These are phyloP conservation scores for Nyctanthes arbortristis DNA, from an alignment of 257 asterid species.

Conservation along the genomic window DNA sequence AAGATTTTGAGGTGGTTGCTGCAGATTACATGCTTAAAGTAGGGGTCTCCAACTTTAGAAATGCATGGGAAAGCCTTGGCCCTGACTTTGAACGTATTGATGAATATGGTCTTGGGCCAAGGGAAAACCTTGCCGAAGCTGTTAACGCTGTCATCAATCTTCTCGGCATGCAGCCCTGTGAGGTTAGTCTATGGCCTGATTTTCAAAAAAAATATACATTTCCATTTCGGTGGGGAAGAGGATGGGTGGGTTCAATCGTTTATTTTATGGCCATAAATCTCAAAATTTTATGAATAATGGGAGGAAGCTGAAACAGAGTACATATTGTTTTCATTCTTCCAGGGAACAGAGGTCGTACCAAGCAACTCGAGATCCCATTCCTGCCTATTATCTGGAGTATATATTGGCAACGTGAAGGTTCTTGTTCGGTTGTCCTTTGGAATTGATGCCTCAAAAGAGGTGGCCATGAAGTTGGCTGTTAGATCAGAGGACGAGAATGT, in stretches of 20 bases:
- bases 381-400: constrained; percentile 90
- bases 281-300: too few species aligned
- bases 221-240: too few species aligned
- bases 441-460: constrained; percentile 79
- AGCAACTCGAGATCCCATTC: constrained; percentile 89
- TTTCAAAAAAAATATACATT: too few species aligned
- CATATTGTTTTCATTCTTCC: constrained; percentile 18
- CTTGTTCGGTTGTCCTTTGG: constrained; percentile 90
- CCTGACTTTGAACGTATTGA: constrained; percentile 76
- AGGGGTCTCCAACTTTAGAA: constrained; percentile 91
- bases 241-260: too few species aligned
- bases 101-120: constrained; percentile 97
- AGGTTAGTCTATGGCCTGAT: constrained; percentile 54
- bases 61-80: constrained; percentile 94
- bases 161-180: constrained; percentile 99
- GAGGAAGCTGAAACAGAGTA: neutral
- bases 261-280: too few species aligned
- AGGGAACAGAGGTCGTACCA: constrained; percentile 91
- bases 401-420: constrained; percentile 86
- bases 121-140: constrained; percentile 88
- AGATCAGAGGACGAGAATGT: constrained; percentile 84
- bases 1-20: constrained; percentile 89
- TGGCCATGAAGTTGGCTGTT: constrained; percentile 94
- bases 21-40: constrained; percentile 92
- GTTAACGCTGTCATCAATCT: constrained; percentile 86